Evolutionary conservation across 169 alveolate genomes (phyloP).

Genomic region (Theileria equi): DNA sequence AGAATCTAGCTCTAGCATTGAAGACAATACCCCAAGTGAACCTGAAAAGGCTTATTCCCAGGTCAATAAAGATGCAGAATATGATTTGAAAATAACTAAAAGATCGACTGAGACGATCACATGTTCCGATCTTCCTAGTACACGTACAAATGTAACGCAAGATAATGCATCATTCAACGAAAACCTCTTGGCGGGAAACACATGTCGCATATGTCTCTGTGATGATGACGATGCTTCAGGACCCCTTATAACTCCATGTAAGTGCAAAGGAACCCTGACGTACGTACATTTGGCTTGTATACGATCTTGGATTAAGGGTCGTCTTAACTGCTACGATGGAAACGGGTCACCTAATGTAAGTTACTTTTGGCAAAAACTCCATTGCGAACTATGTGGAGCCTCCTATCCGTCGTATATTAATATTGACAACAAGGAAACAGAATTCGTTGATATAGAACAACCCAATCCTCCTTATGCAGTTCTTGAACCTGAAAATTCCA

Average conservation of each 20-base stretch:
- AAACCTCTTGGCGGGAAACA: no score
- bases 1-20: not conserved
- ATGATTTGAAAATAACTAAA: not conserved
- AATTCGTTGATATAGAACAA: constrained; percentile 81
- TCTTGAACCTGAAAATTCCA: constrained; percentile 71
- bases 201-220: constrained; percentile 88
- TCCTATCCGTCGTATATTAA: constrained; percentile 78
- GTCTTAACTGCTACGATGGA: constrained; percentile 71
- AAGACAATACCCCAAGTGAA: no score
- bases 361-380: constrained; percentile 83
- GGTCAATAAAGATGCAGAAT: not conserved
- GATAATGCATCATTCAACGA: no score
- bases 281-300: constrained; percentile 91
- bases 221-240: constrained; percentile 78
- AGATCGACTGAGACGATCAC: not conserved
- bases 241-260: constrained; percentile 95
- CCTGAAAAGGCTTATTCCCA: not conserved
- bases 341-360: constrained; percentile 63
- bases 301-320: constrained; percentile 88
- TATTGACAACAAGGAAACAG: constrained; percentile 71
- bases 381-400: constrained; percentile 92
- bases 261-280: constrained; percentile 93
- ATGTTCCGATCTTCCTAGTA: no score
- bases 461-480: constrained; percentile 83
- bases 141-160: no score